These are phyloP conservation scores for Penicillium aurantiogriseum DNA, from an alignment of 2,329 filamentous ascomycete species.

Conservation along the genomic window DNA sequence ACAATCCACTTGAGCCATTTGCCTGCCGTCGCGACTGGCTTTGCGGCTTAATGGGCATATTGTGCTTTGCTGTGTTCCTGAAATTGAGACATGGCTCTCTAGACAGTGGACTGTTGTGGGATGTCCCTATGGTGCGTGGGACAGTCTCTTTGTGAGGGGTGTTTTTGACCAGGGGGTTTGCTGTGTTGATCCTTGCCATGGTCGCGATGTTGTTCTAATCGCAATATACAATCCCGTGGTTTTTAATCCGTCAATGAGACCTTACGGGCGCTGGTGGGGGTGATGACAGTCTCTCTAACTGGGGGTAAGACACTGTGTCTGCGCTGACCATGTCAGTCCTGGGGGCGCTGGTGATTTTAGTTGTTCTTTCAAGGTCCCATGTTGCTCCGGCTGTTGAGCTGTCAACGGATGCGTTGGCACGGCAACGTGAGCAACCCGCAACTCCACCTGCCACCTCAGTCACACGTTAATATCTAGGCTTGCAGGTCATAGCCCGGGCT, in stretches of 20 bases:
- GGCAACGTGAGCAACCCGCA: not conserved
- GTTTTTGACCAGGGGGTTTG: slow-evolving; percentile 13
- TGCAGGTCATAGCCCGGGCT: not conserved
- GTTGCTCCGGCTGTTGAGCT: not conserved
- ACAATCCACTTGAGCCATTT: slow-evolving; percentile 19
- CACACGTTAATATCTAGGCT: not conserved
- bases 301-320: too few relatives aligned
- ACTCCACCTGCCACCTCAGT: not conserved
- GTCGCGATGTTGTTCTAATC: not conserved
- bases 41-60: not conserved
- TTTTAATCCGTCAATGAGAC: not conserved
- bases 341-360: not conserved
- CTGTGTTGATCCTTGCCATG: slow-evolving; percentile 32
- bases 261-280: not conserved
- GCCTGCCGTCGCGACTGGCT: slow-evolving; percentile 20
- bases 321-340: not conserved
- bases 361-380: not conserved
- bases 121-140: not conserved
- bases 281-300: not conserved
- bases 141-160: not conserved
- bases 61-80: not conserved
- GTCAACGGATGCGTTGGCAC: slow-evolving; percentile 8
- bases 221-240: not conserved
- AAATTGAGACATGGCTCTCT: slow-evolving; percentile 9
- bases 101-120: not conserved